Base-by-base conservation (phyloP, 2,329 filamentous ascomycete genomes). In the Anthostomella pinea region DNA sequence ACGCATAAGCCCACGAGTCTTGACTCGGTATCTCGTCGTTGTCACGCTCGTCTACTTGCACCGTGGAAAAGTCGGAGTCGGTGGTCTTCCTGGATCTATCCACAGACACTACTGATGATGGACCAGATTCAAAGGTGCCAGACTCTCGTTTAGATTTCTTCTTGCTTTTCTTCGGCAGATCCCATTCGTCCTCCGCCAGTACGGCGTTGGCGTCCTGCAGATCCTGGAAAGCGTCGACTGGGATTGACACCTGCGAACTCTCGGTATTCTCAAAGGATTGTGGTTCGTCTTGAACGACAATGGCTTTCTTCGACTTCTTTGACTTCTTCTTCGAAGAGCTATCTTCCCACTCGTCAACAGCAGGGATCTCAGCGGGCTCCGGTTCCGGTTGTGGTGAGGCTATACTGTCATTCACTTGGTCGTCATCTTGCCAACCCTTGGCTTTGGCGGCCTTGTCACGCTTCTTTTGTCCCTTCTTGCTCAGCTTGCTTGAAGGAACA, bases 391-490 rank as follows among this genome's bases (percentile, higher is more conserved):
- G 20, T 16, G 17, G 30, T 9, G 9, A 59, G 54, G 37, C 30
- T 17, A 44, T 33, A 6, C 38, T 32, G 9, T 38, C 41, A 21
- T 43, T 28, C 6, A 24, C 25, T 30, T 34, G 25, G n/a, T 38
- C 29, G 10, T 59, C 59, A 13, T 54, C 45, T 38, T 51, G 46
- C 31, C 52, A 47, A 25, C 39, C 25, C 27, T 47, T 47, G 26
- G 37, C 31, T 23, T 63, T 62, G 6, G 60, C 57, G 23, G 58
- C 62, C 45, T 66, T 71, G 2, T 69, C 69, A 11, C 57, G 63
- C 48, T 66, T 69, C 53, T 66, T 70, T 45, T 59, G 58, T 35
- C 66, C 61, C 41, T 64, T 65, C 38, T 61, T 65, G 45, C 53
- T 59, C 3, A 58, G 48, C 39, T 58, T 60, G 13, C 48, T 38